phyloP scores from a whole-genome alignment of 2,329 filamentous ascomycete genomes.

The Paramyrothecium roridum region DNA sequence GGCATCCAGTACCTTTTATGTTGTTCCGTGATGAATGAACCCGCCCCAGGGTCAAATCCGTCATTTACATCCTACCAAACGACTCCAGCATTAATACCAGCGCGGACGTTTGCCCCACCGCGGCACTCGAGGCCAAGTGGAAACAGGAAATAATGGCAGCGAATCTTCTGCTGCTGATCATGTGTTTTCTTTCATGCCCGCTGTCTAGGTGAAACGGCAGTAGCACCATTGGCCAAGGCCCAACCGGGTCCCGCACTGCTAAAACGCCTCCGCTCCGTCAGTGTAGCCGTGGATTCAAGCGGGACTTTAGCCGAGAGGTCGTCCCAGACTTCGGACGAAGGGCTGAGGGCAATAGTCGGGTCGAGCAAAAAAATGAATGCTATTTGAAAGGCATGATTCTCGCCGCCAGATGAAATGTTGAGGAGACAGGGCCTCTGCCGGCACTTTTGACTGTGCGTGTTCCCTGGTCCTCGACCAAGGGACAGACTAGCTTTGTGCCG shows the following conservation, averaged over 20 bases:
- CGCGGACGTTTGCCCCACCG: background rate
- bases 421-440: too few species aligned
- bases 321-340: background rate
- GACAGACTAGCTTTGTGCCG: too few species aligned
- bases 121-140: background rate
- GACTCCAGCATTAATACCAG: background rate
- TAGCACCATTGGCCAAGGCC: background rate
- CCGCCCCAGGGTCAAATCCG: background rate
- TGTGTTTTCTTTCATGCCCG: background rate
- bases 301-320: background rate
- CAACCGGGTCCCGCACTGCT: background rate
- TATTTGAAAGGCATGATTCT: too few species aligned
- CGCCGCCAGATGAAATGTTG: too few species aligned
- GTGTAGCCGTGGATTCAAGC: background rate
- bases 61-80: background rate
- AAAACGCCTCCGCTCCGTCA: background rate
- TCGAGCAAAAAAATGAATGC: too few species aligned
- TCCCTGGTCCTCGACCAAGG: too few species aligned
- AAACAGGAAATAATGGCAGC: background rate
- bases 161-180: background rate
- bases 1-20: background rate
- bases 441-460: too few species aligned
- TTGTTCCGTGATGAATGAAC: background rate
- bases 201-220: background rate
- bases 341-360: background rate